A percentile compares a stretch with the other conserved stretches of the same genome.
These are phyloP conservation scores for Pestalotiopsis sp. DNA, from an alignment of 2,329 filamentous ascomycete species.

Conservation along the genomic window DNA sequence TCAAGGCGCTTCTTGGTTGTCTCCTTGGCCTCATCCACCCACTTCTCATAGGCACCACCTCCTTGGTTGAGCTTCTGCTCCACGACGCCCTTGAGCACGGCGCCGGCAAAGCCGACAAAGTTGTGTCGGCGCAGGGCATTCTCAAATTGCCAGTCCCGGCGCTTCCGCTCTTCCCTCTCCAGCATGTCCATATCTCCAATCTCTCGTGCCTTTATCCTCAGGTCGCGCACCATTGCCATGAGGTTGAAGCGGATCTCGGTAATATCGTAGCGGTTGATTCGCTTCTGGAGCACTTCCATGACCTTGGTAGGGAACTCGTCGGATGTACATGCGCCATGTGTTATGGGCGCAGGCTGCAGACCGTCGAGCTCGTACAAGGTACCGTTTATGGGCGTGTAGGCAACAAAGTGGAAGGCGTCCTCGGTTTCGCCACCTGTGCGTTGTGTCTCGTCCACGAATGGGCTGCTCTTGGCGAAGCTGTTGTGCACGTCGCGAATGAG, in stretches of 20 bases:
- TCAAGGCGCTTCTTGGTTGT: constrained; percentile 52
- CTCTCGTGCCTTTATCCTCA: constrained; percentile 75
- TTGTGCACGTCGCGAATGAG: constrained; percentile 83
- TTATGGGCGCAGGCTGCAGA: constrained; percentile 88
- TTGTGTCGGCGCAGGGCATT: constrained; percentile 91
- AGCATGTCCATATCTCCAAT: constrained; percentile 82
- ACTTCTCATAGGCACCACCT: constrained; percentile 68
- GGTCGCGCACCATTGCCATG: constrained; percentile 86
- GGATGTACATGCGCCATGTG: constrained; percentile 75
- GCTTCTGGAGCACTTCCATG: constrained; percentile 81
- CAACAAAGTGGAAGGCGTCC: constrained; percentile 97
- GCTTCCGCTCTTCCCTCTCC: constrained; percentile 79
- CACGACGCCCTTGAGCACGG: constrained; percentile 88
- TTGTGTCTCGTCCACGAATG: constrained; percentile 90
- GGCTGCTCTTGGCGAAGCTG: constrained; percentile 83
- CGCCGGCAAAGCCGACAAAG: constrained; percentile 93
- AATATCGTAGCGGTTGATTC: constrained; percentile 82
- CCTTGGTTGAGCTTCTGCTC: constrained; percentile 70
- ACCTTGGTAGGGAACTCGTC: constrained; percentile 78
- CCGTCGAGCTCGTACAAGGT: constrained; percentile 94
- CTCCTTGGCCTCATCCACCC: constrained; percentile 70
- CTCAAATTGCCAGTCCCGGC: constrained; percentile 89
- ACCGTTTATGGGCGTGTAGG: constrained; percentile 82
- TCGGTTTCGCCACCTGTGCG: constrained; percentile 73
- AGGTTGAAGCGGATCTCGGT: constrained; percentile 95